Evolutionary conservation across 192 early-diverging fungal genomes (phyloP).

Genomic region (Diversispora eburnea): DNA sequence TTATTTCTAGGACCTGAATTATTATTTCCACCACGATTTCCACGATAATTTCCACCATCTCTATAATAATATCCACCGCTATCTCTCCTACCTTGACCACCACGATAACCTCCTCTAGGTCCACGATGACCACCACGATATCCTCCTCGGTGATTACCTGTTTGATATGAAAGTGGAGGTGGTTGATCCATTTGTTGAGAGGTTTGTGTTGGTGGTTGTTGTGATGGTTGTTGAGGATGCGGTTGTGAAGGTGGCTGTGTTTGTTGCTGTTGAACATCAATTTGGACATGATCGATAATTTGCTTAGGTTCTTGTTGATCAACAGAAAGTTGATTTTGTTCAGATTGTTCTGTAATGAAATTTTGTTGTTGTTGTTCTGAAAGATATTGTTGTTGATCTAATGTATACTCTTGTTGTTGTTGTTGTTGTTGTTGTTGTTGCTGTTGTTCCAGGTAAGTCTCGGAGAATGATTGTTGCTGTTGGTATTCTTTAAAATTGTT

Average conservation of each 20-base stretch:
- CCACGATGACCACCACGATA: neutral
- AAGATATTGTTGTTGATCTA: neutral
- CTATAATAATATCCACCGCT: neutral
- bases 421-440: conserved; percentile 20
- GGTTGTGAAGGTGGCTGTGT: neutral
- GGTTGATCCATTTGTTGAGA: conserved; percentile 3
- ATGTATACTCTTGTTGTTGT: conserved; percentile 12
- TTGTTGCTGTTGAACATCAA: too few relatives aligned
- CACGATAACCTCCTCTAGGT: neutral
- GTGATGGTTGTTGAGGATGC: neutral
- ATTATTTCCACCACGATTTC: conserved; percentile 4
- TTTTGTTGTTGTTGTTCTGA: neutral
- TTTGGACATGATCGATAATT: too few relatives aligned
- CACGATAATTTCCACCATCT: conserved; percentile 9
- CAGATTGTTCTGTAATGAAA: neutral
- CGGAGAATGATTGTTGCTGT: conserved; percentile 23
- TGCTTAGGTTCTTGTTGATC: too few relatives aligned
- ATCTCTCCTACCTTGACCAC: neutral
- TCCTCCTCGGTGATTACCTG: neutral
- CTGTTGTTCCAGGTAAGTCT: conserved; percentile 1
- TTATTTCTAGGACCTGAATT: neutral
- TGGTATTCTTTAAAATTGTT: neutral
- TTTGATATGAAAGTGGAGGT: neutral
- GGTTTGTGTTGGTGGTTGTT: neutral
- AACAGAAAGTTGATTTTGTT: conserved; percentile 5